A percentile compares a stretch with the other conserved stretches of the same genome.
These are phyloP conservation scores for Urtica urens DNA, from an alignment of 306 rosid species.

Conservation along the genomic window DNA sequence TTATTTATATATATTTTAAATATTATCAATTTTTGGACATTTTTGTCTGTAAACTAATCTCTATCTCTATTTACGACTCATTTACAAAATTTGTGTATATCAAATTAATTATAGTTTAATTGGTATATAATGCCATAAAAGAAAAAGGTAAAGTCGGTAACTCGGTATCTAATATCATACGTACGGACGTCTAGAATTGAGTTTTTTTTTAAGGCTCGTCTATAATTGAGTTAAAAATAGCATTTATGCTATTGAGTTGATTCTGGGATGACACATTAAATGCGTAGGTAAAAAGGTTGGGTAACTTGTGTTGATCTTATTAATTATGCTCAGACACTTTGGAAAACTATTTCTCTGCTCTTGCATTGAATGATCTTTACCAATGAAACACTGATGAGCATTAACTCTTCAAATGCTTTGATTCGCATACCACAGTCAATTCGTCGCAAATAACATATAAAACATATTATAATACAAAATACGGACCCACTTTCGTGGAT, in stretches of 20 bases:
- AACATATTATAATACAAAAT: too few relatives aligned
- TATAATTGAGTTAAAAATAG: background rate
- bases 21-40: too few relatives aligned
- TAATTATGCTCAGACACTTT: slow-evolving; percentile 14
- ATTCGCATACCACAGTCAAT: background rate
- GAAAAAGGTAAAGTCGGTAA: too few relatives aligned
- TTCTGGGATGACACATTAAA: background rate
- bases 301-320: background rate
- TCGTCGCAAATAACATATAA: background rate
- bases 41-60: too few relatives aligned
- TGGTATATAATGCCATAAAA: too few relatives aligned
- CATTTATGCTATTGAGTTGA: background rate
- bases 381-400: background rate
- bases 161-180: too few relatives aligned
- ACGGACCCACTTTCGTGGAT: background rate
- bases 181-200: too few relatives aligned
- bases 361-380: slow-evolving; percentile 1
- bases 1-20: too few relatives aligned
- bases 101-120: too few relatives aligned
- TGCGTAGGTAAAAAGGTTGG: background rate
- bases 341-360: background rate
- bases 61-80: too few relatives aligned
- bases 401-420: background rate
- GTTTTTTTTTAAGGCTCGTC: too few relatives aligned
- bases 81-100: too few relatives aligned